These are phyloP conservation scores for Apiospora malaysiana DNA, from an alignment of 2,329 filamentous ascomycete genomes.

Conservation along the genomic window DNA sequence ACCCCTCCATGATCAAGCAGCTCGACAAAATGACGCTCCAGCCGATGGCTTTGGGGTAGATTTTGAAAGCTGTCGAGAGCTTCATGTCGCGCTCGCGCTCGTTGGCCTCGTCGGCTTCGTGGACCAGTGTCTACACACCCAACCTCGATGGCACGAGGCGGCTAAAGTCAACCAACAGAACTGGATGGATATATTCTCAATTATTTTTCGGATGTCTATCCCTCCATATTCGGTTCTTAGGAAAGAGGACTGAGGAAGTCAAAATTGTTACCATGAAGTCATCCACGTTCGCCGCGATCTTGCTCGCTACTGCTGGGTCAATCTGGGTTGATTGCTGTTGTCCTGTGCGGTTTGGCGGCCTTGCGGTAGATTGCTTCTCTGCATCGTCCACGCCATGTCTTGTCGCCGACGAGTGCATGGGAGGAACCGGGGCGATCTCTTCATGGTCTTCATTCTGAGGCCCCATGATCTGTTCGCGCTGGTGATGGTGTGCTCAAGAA, in stretches of 20 bases:
- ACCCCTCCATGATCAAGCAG: slow-evolving; percentile 37
- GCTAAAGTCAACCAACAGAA: not conserved
- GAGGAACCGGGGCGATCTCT: not conserved
- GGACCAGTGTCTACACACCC: slow-evolving; percentile 1
- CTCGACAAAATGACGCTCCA: slow-evolving; percentile 33
- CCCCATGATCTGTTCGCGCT: not conserved
- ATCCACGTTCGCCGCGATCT: slow-evolving; percentile 16
- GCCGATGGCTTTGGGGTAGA: slow-evolving; percentile 23
- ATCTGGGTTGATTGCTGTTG: not conserved
- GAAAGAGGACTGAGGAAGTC: not conserved
- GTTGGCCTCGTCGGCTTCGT: slow-evolving; percentile 18
- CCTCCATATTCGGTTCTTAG: too few species aligned
- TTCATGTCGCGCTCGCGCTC: slow-evolving; percentile 20
- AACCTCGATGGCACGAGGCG: not conserved
- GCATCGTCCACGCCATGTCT: not conserved
- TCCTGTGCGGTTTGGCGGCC: too few species aligned
- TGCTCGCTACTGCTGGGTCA: slow-evolving; percentile 5
- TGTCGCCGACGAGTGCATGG: not conserved
- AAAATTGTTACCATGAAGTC: slow-evolving; percentile 19
- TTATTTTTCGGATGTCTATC: too few species aligned
- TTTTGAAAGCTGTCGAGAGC: slow-evolving; percentile 4
- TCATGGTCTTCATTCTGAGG: not conserved
- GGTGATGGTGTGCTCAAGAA: not conserved
- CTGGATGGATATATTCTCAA: too few species aligned
- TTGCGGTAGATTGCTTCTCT: not conserved